A percentile compares a stretch with the other conserved stretches of the same genome.
phyloP scores from a whole-genome alignment of 257 asterid species.

The Echites panduratus region DNA sequence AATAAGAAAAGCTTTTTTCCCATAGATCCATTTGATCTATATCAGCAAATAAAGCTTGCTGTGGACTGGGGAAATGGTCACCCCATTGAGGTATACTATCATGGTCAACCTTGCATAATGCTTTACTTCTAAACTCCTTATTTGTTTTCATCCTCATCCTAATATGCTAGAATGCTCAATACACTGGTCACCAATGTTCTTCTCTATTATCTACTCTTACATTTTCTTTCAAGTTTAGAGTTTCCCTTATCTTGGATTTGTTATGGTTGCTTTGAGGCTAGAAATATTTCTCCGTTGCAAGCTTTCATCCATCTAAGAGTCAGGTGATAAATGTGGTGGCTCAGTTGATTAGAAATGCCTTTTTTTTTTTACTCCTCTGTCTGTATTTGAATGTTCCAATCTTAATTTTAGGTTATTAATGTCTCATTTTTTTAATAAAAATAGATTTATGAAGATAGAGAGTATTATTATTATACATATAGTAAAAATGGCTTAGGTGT shows the following conservation, averaged over 20 bases:
- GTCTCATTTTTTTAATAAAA: too few species aligned
- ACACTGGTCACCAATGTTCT: neutral
- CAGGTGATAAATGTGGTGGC: neutral
- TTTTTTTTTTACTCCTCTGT: too few species aligned
- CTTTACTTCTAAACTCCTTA: too few species aligned
- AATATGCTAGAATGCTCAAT: neutral
- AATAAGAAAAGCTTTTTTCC: slow-evolving; percentile 39
- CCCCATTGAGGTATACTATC: slow-evolving; percentile 30
- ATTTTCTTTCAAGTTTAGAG: too few species aligned
- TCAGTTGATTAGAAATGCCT: too few species aligned
- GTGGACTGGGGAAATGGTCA: slow-evolving; percentile 67
- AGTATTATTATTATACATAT: too few species aligned
- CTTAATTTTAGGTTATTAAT: too few species aligned
- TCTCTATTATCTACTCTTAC: too few species aligned
- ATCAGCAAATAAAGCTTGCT: slow-evolving; percentile 44
- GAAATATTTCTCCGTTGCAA: neutral
- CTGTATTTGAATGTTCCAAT: too few species aligned
- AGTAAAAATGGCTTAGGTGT: too few species aligned
- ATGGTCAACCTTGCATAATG: neutral
- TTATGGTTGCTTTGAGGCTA: neutral
- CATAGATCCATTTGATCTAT: slow-evolving; percentile 33
- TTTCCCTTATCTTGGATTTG: neutral
- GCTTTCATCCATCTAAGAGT: neutral
- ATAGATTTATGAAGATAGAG: too few species aligned
- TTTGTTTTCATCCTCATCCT: neutral